Evolutionary conservation across 73 alveolate species (phyloP), one percentile per base, ranked within the genome.

Genomic region (Symbiodinium natans): DNA sequence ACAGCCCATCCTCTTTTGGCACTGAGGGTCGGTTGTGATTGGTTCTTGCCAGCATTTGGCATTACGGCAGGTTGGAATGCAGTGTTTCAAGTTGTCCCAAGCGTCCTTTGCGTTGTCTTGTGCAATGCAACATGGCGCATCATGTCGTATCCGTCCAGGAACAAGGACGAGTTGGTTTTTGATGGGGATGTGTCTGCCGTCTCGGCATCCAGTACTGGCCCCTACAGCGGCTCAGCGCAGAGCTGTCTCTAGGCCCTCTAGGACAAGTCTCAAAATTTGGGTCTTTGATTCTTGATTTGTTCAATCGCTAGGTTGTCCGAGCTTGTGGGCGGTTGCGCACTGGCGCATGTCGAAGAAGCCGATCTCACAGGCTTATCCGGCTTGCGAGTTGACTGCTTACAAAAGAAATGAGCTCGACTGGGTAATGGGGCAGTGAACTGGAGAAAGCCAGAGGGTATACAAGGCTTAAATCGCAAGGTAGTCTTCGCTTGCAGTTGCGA

Each of bases 341-440:
- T 88, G 95, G 95, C 95, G 74, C 42, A 88, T 88, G 95, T 88
- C 95, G 33, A 88, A 88, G 86, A 56, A 88, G 86, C 95, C 95
- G 5, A 46, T 63, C 71, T 88, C 95, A 40, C 86, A 88, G 86
- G 95, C 52, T 31, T 19, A 11, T 25, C 46, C n/a, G n/a, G n/a
- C n/a, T n/a, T n/a, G n/a, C n/a, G n/a, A n/a, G n/a, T n/a, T n/a
- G n/a, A n/a, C n/a, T n/a, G n/a, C n/a, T n/a, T n/a, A n/a, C n/a
- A n/a, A n/a, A n/a, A n/a, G n/a, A n/a, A n/a, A n/a, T n/a, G n/a
- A n/a, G n/a, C n/a, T n/a, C n/a, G n/a, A n/a, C n/a, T n/a, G n/a
- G n/a, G n/a, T n/a, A n/a, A n/a, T n/a, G n/a, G n/a, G n/a, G n/a
- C n/a, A n/a, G n/a, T n/a, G n/a, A n/a, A n/a, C n/a, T n/a, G n/a